Conservation (phyloP, 768 basidiomycete genomes). For the Amanita rimosa region DNA sequence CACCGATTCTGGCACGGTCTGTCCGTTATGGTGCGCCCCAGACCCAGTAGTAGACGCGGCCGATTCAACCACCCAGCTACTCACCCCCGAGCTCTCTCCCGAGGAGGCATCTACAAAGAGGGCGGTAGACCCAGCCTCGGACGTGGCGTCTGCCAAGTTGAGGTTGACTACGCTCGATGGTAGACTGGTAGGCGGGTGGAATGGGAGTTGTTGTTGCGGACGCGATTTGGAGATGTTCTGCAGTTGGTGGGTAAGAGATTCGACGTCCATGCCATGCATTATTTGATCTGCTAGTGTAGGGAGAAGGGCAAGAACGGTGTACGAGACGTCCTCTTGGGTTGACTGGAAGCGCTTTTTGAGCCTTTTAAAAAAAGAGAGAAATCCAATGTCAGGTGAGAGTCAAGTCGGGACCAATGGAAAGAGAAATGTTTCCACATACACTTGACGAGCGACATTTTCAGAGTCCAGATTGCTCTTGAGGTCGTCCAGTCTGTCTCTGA, state of each 20-base stretch:
- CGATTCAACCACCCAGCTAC: slow-evolving; percentile 22
- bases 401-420: not conserved
- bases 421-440: slow-evolving; percentile 42
- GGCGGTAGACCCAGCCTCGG: slow-evolving; percentile 38
- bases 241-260: slow-evolving; percentile 47
- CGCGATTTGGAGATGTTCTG: slow-evolving; percentile 24
- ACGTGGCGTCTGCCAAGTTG: slow-evolving; percentile 25
- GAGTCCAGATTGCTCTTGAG: slow-evolving; percentile 50
- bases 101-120: slow-evolving; percentile 22
- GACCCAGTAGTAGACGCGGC: not conserved
- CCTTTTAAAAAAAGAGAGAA: no score
- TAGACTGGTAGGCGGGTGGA: slow-evolving; percentile 10
- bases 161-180: slow-evolving; percentile 16
- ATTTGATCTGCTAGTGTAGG: slow-evolving; percentile 58
- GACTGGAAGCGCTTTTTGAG: slow-evolving; percentile 63
- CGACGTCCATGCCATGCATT: slow-evolving; percentile 67
- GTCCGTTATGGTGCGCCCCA: not conserved
- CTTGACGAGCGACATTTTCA: slow-evolving; percentile 54
- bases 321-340: slow-evolving; percentile 69
- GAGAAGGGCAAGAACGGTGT: slow-evolving; percentile 60
- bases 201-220: not conserved
- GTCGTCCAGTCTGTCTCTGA: slow-evolving; percentile 52
- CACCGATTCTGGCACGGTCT: no score
- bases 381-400: no score
- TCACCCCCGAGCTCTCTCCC: slow-evolving; percentile 22